Evolutionary conservation across 164 flowering plant genomes (phyloP), one percentile per base, ranked within the genome.

Genomic region (Paratinospora sagittata): DNA sequence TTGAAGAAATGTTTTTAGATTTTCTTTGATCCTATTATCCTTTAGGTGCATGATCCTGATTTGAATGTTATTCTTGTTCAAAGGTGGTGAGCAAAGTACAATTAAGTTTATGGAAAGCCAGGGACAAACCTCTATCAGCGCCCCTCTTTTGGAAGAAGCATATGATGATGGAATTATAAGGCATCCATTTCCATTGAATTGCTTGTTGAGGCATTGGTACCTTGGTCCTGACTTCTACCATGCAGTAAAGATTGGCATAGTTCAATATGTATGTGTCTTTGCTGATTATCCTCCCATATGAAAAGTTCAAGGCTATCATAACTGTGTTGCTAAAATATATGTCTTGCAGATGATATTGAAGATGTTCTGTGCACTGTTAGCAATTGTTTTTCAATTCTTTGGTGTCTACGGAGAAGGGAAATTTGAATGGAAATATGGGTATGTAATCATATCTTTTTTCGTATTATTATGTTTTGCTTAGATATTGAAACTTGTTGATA

Each of bases 371-470:
- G 98, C 99, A 26, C 66, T 89, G 55, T 64, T 92, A 63, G 97
- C 99, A 17, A 91, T 92, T 83, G 58, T 92, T 74, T 89, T 89
- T 52, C 72, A 95, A 74, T 77, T 79, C 66, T 81, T 87, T 80
- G 99, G 96, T 72, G 86, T 92, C 69, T 95, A 95, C 84, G 99
- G 99, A 52, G 99, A 95, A 81, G 99, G 98, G 71, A 90, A 88
- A 73, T 95, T 95, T 82, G 92, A 92, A 43, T 95, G 99, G 99
- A 83, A 73, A 80, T 95, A 90, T 75, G 99, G 92, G 99, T 95
- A 88, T 78, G 87, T 62, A 63, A 61, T 65, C 45, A 27, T 63
- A 19, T 9, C 24, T 13, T 52, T 30, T 49, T 55, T 17, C 14
- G 27, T 63, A 6, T 39, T 43, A 33, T 68, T 68, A 19, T 55